phyloP scores from a whole-genome alignment of 2,329 filamentous ascomycete species.

The Podosphaera aphanis region DNA sequence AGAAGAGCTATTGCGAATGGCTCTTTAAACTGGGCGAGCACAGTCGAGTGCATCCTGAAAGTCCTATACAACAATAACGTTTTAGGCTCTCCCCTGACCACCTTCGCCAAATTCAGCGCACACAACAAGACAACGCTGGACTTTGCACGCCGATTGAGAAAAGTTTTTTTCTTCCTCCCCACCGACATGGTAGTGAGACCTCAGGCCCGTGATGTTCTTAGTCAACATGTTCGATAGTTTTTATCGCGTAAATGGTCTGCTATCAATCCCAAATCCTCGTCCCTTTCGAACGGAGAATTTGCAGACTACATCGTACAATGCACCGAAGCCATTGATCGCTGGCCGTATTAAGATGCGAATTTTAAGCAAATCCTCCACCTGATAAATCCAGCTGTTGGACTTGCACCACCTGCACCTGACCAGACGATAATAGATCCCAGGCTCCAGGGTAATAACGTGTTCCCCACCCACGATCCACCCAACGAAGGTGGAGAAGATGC shows the following conservation, averaged over 20 bases:
- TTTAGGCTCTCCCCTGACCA: neutral
- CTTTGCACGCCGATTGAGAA: too few relatives aligned
- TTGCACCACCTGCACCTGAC: too few relatives aligned
- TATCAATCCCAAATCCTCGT: neutral
- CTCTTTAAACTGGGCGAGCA: neutral
- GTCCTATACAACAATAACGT: neutral
- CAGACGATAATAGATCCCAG: neutral
- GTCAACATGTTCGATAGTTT: neutral
- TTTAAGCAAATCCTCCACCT: neutral
- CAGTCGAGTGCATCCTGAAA: neutral
- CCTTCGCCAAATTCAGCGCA: neutral
- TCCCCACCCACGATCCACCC: neutral
- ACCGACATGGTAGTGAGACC: too few relatives aligned
- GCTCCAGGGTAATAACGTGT: neutral
- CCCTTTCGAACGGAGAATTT: neutral
- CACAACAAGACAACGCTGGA: neutral
- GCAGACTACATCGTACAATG: neutral
- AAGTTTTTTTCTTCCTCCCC: too few relatives aligned
- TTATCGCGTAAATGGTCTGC: neutral
- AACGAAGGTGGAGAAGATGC: neutral
- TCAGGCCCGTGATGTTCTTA: too few relatives aligned
- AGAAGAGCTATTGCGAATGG: neutral
- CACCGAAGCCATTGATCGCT: neutral
- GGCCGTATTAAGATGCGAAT: neutral
- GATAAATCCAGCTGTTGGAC: neutral